A percentile compares a stretch with the other conserved stretches of the same genome.
phyloP scores from a whole-genome alignment of 257 asterid species.

The Jasminum sambac region DNA sequence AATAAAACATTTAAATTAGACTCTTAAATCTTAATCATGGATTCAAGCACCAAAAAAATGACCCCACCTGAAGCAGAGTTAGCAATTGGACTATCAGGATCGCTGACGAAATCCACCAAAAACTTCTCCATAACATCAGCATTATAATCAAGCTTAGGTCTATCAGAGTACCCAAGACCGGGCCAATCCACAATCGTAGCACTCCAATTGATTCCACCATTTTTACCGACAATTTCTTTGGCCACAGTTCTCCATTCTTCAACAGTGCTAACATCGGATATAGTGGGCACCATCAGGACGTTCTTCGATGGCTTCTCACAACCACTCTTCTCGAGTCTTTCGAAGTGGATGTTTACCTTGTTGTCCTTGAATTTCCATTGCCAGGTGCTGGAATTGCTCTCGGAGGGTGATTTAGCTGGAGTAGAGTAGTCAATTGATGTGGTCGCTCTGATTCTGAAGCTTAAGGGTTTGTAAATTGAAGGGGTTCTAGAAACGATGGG shows the following conservation, averaged over 20 bases:
- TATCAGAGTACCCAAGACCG: slow-evolving; percentile 84
- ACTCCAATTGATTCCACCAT: slow-evolving; percentile 47
- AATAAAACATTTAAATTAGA: neutral
- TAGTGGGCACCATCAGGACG: slow-evolving; percentile 80
- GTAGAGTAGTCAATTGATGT: slow-evolving; percentile 45
- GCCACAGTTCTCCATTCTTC: slow-evolving; percentile 95
- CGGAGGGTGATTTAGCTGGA: slow-evolving; percentile 35
- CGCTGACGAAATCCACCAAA: slow-evolving; percentile 67
- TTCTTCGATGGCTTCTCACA: slow-evolving; percentile 47
- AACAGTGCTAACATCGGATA: slow-evolving; percentile 94
- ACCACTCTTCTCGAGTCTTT: slow-evolving; percentile 49
- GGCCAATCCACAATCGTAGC: slow-evolving; percentile 98
- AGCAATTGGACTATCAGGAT: slow-evolving; percentile 64
- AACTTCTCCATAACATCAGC: slow-evolving; percentile 90
- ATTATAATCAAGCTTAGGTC: slow-evolving; percentile 81
- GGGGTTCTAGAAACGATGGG: slow-evolving; percentile 16
- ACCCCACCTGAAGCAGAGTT: slow-evolving; percentile 44
- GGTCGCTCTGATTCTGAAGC: slow-evolving; percentile 42
- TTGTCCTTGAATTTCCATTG: slow-evolving; percentile 70
- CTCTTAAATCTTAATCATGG: neutral
- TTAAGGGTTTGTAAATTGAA: slow-evolving; percentile 25
- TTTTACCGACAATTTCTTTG: slow-evolving; percentile 57
- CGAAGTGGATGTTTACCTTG: slow-evolving; percentile 65
- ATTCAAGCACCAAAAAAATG: neutral
- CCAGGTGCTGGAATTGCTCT: slow-evolving; percentile 47